Evolutionary conservation across 2,329 filamentous ascomycete genomes (phyloP), one percentile per base, ranked within the genome.

Genomic region (Cladophialophora yegresii): DNA sequence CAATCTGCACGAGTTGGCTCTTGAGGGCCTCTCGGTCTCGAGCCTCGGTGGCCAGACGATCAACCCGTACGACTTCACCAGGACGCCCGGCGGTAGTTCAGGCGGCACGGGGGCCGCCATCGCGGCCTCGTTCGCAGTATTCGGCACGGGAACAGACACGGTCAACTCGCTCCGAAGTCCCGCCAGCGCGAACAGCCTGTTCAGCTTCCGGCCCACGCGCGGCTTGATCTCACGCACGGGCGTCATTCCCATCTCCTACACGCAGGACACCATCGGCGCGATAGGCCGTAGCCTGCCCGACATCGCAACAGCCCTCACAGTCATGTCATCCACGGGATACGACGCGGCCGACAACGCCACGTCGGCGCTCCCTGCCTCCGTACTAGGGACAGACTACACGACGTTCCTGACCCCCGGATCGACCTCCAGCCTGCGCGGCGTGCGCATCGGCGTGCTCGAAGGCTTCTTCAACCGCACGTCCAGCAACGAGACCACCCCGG

Each of bases 51-150:
- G 87, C 0, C 87, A 89, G 73, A 88, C 86, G 0, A 72, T 84
- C 65, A 89, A 89, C 72, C 86, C 87, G 0, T 90, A 91, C 68
- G 87, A 90, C 72, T 73, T 77, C 1, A 81, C 80, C 0, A 82
- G 89, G n/a, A 89, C 87, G 0, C 86, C 74, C 1, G 72, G 72
- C 8, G 75, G 75, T 12, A 76, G 75, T 33, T 76, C 75, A n/a
- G 70, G 73, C 13, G 75, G 75, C 13, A 75, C 73, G 10, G 75
- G 73, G 7, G 72, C 75, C 16, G 71, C 69, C 20, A 70, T 77
- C 9, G 70, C 72, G 12, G 73, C 74, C 32, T 74, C 74, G 23
- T 75, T 74, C 60, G 67, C 73, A 0, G 74, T 75, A 3, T 62
- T 75, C 56, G 66, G 73, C 10, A 70, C 76, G 9, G 75, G 75